Base-by-base conservation (phyloP, 305 asterid species). In the Solanum hybrid region DNA sequence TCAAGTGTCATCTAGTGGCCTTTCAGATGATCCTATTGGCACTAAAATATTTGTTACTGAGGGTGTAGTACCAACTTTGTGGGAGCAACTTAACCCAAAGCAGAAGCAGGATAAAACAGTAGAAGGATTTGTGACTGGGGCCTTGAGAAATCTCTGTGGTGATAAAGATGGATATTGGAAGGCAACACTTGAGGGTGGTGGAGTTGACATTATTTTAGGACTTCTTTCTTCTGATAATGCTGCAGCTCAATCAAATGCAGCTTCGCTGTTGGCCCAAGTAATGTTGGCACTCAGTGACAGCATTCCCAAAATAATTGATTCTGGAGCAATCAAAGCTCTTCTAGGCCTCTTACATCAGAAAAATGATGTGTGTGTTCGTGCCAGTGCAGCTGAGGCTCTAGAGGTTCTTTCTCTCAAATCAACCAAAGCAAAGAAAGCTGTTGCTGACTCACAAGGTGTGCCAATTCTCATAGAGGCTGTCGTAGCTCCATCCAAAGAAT, bases 321-420 rank as follows among this genome's bases (percentile, higher is more conserved):
- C 98, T 51, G 98, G 96, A 89, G 98, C 96, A 75, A 86, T 94
- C 92, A 93, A 92, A 90, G 89, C 95, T 87, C 92, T 96, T 92
- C 94, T 95, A 78, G 87, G 92, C 87, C 98, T 97, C 80, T 89
- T 95, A 92, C 92, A 89, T 88, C 93, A 94, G 90, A 88, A 94
- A 84, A 94, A 95, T 84, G 96, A 97, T 88, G 94, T 94, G 76
- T 91, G 95, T 39, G 98, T 95, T 79, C 91, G 98, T 92, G 97
- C 96, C 90, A 96, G 95, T 91, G 97, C 98, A 83, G 98, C 98
- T 36, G 99, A 95, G 92, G 99, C 99, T 87, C 92, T 97, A 89
- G 95, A 95, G 88, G 96, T 95, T 78, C 92, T 97, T 91, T 95
- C 98, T 89, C 90, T 90, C 14, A 94, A 93, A 95, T 96, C 98